Conservation (phyloP, 768 basidiomycete species). For the Termitomyces sp. region DNA sequence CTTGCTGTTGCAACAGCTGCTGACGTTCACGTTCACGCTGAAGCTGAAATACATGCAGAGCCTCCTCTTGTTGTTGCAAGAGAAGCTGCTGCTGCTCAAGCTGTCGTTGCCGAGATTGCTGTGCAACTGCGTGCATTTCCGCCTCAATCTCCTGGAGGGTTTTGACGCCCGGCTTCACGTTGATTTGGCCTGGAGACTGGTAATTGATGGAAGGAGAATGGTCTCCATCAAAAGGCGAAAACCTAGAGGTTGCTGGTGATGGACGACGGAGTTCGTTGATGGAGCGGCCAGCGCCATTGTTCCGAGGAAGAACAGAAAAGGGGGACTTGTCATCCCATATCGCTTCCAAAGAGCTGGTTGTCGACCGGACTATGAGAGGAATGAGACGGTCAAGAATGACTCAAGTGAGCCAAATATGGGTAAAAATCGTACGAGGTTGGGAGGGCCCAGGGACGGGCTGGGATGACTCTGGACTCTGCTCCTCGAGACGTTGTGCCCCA, state of each 20-base stretch:
- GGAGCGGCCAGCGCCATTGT: constrained; percentile 43
- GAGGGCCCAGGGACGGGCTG: constrained; percentile 16
- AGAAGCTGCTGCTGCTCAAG: constrained; percentile 31
- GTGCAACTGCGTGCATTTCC: constrained; percentile 69
- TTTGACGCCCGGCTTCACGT: constrained; percentile 37
- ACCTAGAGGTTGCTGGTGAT: constrained; percentile 28
- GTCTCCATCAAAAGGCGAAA: constrained; percentile 32
- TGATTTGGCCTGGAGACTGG: constrained; percentile 27
- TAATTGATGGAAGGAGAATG: constrained; percentile 22
- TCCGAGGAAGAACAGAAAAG: constrained; percentile 60
- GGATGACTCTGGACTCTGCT: constrained; percentile 15
- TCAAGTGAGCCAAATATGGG: constrained; percentile 6
- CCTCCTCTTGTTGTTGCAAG: constrained; percentile 36
- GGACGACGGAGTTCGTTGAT: constrained; percentile 28
- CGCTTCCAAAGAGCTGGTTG: constrained; percentile 54
- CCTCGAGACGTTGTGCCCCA: constrained; percentile 11
- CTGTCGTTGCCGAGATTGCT: constrained; percentile 30
- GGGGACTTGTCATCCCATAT: constrained; percentile 82
- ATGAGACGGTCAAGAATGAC: constrained; percentile 2
- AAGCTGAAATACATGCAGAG: constrained; percentile 22
- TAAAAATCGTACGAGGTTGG: constrained; percentile 21
- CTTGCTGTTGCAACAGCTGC: constrained; percentile 9
- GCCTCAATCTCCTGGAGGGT: constrained; percentile 81
- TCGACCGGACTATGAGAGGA: constrained; percentile 29
- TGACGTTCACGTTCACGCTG: constrained; percentile 33